Evolutionary conservation across 495 filamentous ascomycete genomes (phyloP).

Genomic region (Aspergillus wentii): DNA sequence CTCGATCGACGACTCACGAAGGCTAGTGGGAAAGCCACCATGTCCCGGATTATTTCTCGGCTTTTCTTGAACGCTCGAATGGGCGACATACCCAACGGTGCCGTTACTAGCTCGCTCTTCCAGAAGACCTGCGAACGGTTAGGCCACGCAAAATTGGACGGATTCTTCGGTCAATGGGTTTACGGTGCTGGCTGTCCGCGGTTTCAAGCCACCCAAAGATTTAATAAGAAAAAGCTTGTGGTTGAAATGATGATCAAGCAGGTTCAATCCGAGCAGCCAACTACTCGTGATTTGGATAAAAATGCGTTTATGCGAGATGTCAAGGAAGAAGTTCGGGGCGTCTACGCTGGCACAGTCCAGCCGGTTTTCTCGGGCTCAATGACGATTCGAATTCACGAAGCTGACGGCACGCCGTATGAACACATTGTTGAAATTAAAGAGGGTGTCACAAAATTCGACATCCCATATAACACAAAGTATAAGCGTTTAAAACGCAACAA

Average conservation of each 20-base stretch:
- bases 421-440: conserved; percentile 96
- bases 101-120: conserved; percentile 70
- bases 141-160: conserved; percentile 75
- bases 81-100: conserved; percentile 65
- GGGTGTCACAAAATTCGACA: conserved; percentile 73
- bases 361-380: conserved; percentile 89
- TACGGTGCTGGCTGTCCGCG: conserved; percentile 79
- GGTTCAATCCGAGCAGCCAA: conserved; percentile 54
- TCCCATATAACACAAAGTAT: conserved; percentile 99
- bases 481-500: conserved; percentile 92
- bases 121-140: conserved; percentile 79
- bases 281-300: conserved; percentile 51
- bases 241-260: conserved; percentile 91
- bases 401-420: conserved; percentile 97
- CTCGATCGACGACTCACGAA: conserved; percentile 87
- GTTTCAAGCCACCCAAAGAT: conserved; percentile 77
- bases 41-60: conserved; percentile 76
- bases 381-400: conserved; percentile 97
- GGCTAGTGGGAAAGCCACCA: conserved; percentile 72
- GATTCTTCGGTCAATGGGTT: conserved; percentile 93
- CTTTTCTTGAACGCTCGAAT: conserved; percentile 78
- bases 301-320: conserved; percentile 76
- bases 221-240: conserved; percentile 96
- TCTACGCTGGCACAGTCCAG: conserved; percentile 66
- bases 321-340: conserved; percentile 66